Base-by-base conservation (phyloP, 2,329 filamentous ascomycete species). In the Fusarium incarnatum region DNA sequence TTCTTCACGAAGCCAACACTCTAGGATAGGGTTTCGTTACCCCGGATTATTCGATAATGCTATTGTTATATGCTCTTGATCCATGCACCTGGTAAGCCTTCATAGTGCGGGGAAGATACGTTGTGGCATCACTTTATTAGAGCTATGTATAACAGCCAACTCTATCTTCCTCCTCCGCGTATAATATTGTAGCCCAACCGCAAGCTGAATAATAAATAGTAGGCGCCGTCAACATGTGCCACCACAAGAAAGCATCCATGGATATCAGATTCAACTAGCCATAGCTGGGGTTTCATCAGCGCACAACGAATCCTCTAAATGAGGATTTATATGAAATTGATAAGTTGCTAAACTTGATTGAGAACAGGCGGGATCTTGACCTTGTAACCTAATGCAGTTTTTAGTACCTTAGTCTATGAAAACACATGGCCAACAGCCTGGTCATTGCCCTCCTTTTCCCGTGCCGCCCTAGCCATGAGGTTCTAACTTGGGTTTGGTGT, bases 21-120 rank as follows among this genome's bases (percentile, higher is more conserved):
- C 20, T 25, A 34, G 22, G 30, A 25, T 53, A n/a, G 27, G 41
- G 30, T 25, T 46, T 53, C 15, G 27, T 27, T 70, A 75, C 71
- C 73, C 70, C 73, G 49, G 73, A 73, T 70, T 72, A 32, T 70
- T 66, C 49, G 28, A 48, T 42, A 53, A 50, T 55, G 61, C 34
- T 34, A 48, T 64, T 56, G 20, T 34, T 32, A 45, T 25, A n/a
- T 15, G 56, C 52, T 45, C 34, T 16, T 42, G 22, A 52, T 37
- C 37, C 41, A 40, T 41, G 16, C 23, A 27, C 30, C 22, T 52
- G 32, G 32, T 42, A 47, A 49, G n/a, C 54, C 44, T 23, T 20
- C 8, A 45, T 27, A 54, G 47, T 54, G 54, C 52, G 67, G 67
- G 40, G 61, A 63, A 64, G 72, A 48, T 45, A 48, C 37, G 22